phyloP scores from a whole-genome alignment of 306 rosid species.

The Pterocarpus santalinus region DNA sequence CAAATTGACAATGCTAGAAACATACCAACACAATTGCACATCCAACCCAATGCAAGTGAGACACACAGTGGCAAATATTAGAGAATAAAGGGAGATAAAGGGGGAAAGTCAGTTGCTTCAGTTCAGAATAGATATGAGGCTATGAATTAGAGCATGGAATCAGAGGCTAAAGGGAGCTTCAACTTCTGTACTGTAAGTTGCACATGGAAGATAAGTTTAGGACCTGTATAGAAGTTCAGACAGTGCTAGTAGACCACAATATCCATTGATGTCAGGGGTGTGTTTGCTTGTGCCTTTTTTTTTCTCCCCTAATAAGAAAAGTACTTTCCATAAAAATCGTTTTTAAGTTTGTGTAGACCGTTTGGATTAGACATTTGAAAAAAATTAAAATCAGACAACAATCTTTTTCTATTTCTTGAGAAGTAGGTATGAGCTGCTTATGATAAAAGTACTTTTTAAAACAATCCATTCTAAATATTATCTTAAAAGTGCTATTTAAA shows the following conservation, averaged over 20 bases:
- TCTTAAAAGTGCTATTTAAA: no score
- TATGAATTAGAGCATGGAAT: conserved; percentile 1
- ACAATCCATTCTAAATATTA: background rate
- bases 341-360: background rate
- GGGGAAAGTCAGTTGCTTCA: conserved; percentile 1
- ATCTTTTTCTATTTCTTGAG: background rate
- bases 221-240: background rate
- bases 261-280: background rate
- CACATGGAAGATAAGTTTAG: background rate
- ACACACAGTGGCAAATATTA: conserved; percentile 3
- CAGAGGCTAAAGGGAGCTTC: conserved; percentile 13
- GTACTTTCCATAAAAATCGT: background rate
- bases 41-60: conserved; percentile 14
- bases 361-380: background rate
- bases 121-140: background rate
- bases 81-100: background rate
- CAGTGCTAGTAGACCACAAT: conserved; percentile 3
- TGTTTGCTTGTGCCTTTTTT: background rate
- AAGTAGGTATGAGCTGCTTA: background rate
- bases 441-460: background rate
- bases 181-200: conserved; percentile 8
- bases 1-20: conserved; percentile 27
- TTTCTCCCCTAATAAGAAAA: no score
- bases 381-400: background rate
- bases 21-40: conserved; percentile 3